Base-by-base conservation (phyloP, 768 basidiomycete genomes). In the Leccinellum rugosiceps region DNA sequence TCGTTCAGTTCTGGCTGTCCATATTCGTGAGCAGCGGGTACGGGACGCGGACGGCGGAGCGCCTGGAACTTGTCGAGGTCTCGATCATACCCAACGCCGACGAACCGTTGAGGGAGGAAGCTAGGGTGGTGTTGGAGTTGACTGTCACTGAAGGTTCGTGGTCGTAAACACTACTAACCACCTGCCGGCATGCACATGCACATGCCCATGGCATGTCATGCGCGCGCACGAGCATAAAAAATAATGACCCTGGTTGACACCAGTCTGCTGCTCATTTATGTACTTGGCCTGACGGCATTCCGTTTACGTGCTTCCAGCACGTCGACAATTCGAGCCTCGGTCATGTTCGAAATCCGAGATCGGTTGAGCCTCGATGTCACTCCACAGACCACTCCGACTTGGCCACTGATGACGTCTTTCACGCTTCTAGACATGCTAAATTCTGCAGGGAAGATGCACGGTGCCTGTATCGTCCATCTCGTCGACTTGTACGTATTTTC, bases 381-480 rank as follows among this genome's bases (percentile, higher is more conserved):
- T 43, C 41, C n/a, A 43, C n/a, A 43, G n/a, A 19, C n/a, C 35
- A n/a, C 35, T n/a, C 35, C 4, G 35, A 38, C 41, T 28, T 14
- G 15, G 31, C 23, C 34, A 45, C 6, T 45, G 30, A 10, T 7
- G 19, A 41, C 6, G n/a, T 7, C 9, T 41, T 41, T 41, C 38
- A 9, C n/a, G n/a, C n/a, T 38, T 38, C 44, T 56, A 83, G 81
- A 82, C 34, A 80, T 81, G 77, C 65, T 80, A 35, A 76, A 77
- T 47, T 34, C 50, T 7, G 50, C 43, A 5, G 80, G 76, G 0
- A 68, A 63, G 4, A 56, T 82, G 60, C 72, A 78, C 43, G 72
- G 77, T 17, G 80, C 76, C 6, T 80, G 79, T 54, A 64, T 73
- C 17, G 59, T 74, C 3, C 75, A 75, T 54, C 58, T 84, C 25